Evolutionary conservation across 768 basidiomycete genomes (phyloP).

Genomic region (Crucibulum laeve): DNA sequence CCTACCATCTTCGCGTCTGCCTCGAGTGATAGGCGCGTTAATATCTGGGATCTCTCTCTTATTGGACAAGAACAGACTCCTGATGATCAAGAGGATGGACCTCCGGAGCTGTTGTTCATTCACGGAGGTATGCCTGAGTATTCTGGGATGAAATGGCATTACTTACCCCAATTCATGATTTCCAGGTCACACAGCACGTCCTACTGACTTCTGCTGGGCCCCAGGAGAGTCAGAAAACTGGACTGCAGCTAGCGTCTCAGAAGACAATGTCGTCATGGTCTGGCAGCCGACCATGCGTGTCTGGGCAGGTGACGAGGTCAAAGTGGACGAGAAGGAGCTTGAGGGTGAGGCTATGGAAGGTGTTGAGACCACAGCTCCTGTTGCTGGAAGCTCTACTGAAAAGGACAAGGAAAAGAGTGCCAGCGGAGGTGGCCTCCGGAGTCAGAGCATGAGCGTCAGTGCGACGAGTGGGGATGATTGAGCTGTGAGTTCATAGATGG

Average conservation of each 20-base stretch:
- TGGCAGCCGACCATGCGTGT: conserved; percentile 97
- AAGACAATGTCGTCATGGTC: conserved; percentile 95
- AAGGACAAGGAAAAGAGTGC: conserved; percentile 28
- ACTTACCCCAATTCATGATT: conserved; percentile 5
- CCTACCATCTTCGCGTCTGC: conserved; percentile 92
- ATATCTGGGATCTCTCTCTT: conserved; percentile 89
- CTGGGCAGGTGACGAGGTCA: conserved; percentile 87
- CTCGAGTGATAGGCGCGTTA: conserved; percentile 88
- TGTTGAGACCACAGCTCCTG: conserved; percentile 40
- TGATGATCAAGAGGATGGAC: conserved; percentile 97
- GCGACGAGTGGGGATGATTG: conserved; percentile 50
- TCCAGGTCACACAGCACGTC: conserved; percentile 82
- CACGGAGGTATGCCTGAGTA: conserved; percentile 71
- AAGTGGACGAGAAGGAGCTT: conserved; percentile 79
- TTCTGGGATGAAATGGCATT: conserved; percentile 2
- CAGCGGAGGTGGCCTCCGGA: conserved; percentile 37
- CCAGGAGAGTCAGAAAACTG: conserved; percentile 76
- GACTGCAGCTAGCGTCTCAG: conserved; percentile 85
- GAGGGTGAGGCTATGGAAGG: conserved; percentile 81
- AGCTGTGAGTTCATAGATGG: conserved; percentile 14
- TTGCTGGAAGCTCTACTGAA: conserved; percentile 15
- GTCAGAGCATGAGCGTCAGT: conserved; percentile 62
- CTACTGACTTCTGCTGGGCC: conserved; percentile 96
- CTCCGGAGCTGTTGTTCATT: conserved; percentile 92
- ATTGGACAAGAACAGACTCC: conserved; percentile 97